Evolutionary conservation across 2,329 filamentous ascomycete species (phyloP), one percentile per base, ranked within the genome.

Genomic region (Colletotrichum sp.): DNA sequence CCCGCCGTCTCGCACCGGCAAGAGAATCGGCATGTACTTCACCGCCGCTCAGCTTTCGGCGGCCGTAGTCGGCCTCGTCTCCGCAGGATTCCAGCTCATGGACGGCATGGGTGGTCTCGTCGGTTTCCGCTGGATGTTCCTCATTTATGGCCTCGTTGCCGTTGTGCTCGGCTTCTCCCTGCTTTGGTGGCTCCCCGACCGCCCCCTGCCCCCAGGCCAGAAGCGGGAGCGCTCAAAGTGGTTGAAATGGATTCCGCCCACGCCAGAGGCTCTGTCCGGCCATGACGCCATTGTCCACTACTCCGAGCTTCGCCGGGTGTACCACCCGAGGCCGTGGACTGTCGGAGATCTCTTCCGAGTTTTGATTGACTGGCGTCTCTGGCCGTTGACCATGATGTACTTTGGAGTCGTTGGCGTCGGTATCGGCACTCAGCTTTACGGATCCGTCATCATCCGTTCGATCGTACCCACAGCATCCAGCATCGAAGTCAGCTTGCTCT

Each of bases 331-430:
- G 2, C 89, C 92, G 5, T 98, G 96, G 96, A 93, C 88, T 1
- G 79, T 95, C 77, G 91, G 87, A 70, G 95, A 98, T 79, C 87
- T 98, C 2, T 87, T 88, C 28, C 86, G 88, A 28, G 94, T 98
- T 2, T 86, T 98, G 34, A 88, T 94, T 44, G 96, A 98, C 84
- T 98, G 95, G 96, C 92, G 95, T 4, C 88, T 98, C 21, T 98
- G 95, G 94, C 96, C 96, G 2, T 85, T 98, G 79, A 90, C 93
- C 2, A 82, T 98, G 69, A 98, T 98, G 96, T 98, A 98, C 86
- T 98, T 98, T 86, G 96, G 96, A 24, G 96, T 98, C 5, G 96
- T 98, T 2, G 96, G 96, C 26, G 96, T 98, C 5, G 96, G 96
- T 10, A 98, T 98, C 77, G 96, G 95, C 60, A 96, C 95, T 1